These are phyloP conservation scores for Lichtheimia corymbifera DNA, from an alignment of 371 early-diverging fungal genomes.

Conservation along the genomic window DNA sequence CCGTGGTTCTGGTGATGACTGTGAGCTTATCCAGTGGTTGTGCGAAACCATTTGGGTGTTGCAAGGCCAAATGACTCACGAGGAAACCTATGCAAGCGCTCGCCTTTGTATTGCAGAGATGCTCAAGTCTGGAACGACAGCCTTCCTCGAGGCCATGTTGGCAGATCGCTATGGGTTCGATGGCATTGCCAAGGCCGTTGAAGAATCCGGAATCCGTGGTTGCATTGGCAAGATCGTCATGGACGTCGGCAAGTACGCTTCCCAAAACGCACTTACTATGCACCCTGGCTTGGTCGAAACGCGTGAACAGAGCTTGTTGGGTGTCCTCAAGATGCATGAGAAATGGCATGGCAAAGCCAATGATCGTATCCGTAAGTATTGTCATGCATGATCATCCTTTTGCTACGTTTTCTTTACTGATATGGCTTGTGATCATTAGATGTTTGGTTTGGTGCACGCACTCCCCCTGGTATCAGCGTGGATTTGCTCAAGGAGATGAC, in stretches of 20 bases:
- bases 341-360: constrained; percentile 33
- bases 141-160: constrained; percentile 23
- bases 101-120: constrained; percentile 30
- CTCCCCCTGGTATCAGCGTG: constrained; percentile 28
- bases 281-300: constrained; percentile 27
- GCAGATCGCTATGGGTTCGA: constrained; percentile 29
- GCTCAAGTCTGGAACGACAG: constrained; percentile 25
- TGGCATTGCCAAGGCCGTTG: constrained; percentile 26
- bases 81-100: constrained; percentile 25
- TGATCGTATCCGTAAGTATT: constrained; percentile 25
- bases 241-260: constrained; percentile 31
- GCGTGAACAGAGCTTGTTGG: constrained; percentile 26
- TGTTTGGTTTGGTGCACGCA: constrained; percentile 31
- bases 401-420: background rate
- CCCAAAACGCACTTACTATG: constrained; percentile 21
- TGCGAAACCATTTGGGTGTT: constrained; percentile 27
- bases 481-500: constrained; percentile 30
- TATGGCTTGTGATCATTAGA: constrained; percentile 6
- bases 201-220: constrained; percentile 27
- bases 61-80: constrained; percentile 22
- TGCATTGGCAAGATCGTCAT: constrained; percentile 26
- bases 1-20: constrained; percentile 28
- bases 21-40: constrained; percentile 24
- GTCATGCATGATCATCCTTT: background rate
- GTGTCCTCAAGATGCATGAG: constrained; percentile 20